Base-by-base conservation (phyloP, 345 rosid genomes). In the Brassica rapa region DNA sequence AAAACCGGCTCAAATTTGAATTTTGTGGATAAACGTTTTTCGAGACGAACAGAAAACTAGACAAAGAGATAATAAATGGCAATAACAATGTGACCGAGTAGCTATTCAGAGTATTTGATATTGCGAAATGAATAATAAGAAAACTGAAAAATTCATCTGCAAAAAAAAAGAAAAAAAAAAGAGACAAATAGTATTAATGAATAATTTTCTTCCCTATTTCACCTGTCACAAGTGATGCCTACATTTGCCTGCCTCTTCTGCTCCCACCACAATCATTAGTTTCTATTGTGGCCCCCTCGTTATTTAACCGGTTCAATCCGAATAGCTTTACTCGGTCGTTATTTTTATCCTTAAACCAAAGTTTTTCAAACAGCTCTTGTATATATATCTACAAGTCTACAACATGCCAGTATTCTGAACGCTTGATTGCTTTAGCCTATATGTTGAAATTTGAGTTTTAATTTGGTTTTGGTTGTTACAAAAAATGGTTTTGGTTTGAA, bases 191-290 rank as follows among this genome's bases (percentile, higher is more conserved):
- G 0, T 29, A 57, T 8, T 29, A 29, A 39, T 51, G 65, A 73
- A 61, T 8, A 8, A 49, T 73, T 49, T 56, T 27, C 6, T 53
- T 61, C 10, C 39, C 43, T 41, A 59, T 61, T 32, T 73, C 68
- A 73, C 19, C 78, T 61, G 78, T 73, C 78, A 79, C 78, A 51
- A 79, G 78, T 73, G 82, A 79, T 79, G 74, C 82, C 77, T 73
- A 73, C 82, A 79, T 68, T 49, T 79, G 82, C 82, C 68, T 79
- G 78, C 65, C 63, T 79, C 66, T 73, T 49, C 74, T 68, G 70
- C 70, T 29, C 82, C 78, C 60, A 79, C 78, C 78, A 79, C 78
- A 79, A 79, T 73, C 82, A 79, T 73, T 68, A 79, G 64, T 73
- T 73, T 73, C 78, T 49, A 49, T 73, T 79, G 70, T 73, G 56